Evolutionary conservation across 495 filamentous ascomycete species (phyloP).

Genomic region (Articulospora tetracladia): DNA sequence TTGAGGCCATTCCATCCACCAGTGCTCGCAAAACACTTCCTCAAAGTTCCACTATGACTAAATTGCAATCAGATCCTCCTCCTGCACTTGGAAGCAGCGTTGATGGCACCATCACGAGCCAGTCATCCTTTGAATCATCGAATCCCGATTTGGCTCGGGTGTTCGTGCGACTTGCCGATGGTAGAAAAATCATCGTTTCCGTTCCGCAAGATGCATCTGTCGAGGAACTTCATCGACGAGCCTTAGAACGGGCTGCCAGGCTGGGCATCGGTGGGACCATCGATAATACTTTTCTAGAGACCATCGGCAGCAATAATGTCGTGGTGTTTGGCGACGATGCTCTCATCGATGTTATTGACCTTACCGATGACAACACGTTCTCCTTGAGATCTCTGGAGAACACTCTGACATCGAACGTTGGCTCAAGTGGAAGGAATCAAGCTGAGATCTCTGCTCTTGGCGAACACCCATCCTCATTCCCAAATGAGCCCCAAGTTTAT

Average conservation of each 20-base stretch:
- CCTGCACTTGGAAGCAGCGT: too few relatives aligned
- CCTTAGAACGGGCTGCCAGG: conserved; percentile 9
- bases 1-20: too few relatives aligned
- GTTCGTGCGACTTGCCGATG: conserved; percentile 10
- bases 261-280: conserved; percentile 3
- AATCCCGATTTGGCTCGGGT: conserved; percentile 15
- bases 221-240: conserved; percentile 9
- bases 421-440: neutral
- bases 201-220: conserved; percentile 12
- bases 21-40: too few relatives aligned
- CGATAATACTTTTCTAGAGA: conserved; percentile 9
- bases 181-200: conserved; percentile 13
- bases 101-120: neutral
- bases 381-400: conserved; percentile 1
- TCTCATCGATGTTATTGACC: conserved; percentile 14
- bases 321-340: conserved; percentile 10
- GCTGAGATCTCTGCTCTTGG: neutral
- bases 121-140: conserved; percentile 2
- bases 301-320: conserved; percentile 7
- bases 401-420: neutral
- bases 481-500: neutral
- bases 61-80: too few relatives aligned
- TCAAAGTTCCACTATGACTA: too few relatives aligned
- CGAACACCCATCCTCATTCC: neutral
- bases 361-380: conserved; percentile 15